Evolutionary conservation across 805 yeast species (phyloP), one percentile per base, ranked within the genome.

Genomic region (Myxozyma kluyveri): DNA sequence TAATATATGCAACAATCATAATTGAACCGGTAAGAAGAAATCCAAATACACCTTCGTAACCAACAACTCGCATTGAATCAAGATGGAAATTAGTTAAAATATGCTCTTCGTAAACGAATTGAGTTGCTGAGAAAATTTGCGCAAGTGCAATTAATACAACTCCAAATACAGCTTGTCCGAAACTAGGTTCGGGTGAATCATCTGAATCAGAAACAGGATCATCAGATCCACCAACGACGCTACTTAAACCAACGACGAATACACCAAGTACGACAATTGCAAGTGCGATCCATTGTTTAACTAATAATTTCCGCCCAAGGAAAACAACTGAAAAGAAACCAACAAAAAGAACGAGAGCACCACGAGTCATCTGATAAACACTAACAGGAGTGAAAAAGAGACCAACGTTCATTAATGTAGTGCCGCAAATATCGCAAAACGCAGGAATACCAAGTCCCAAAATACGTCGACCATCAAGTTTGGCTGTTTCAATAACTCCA

Each of bases 351-450:
- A 86, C 86, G 38, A 85, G 70, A 0, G 88, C 79, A 2, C 95
- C 93, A 58, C 95, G 72, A n/a, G 85, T 82, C 95, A 86, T 86
- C 66, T 86, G 95, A 67, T 85, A 86, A 45, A 86, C 77, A 1
- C 89, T 83, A 6, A 86, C 93, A 0, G 93, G 91, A 0, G 83
- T 81, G 67, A 81, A 82, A 22, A 84, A 66, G 54, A 86, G 72
- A 0, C 93, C 93, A n/a, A 85, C 65, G 61, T 86, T 83, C 81
- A 86, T 75, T 58, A 86, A 68, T 0, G 93, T 86, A 1, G 95
- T 86, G 2, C 84, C 91, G 33, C 76, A 61, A 44, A 86, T 73
- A 66, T 86, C 95, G 67, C 89, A 84, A 6, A 77, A 63, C 0
- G 93, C 79, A 1, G 93, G 93, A 40, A 83, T 65, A 0, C 86